Evolutionary conservation across 257 asterid species (phyloP), one percentile per base, ranked within the genome.

Genomic region (Nicotiana attenuata): DNA sequence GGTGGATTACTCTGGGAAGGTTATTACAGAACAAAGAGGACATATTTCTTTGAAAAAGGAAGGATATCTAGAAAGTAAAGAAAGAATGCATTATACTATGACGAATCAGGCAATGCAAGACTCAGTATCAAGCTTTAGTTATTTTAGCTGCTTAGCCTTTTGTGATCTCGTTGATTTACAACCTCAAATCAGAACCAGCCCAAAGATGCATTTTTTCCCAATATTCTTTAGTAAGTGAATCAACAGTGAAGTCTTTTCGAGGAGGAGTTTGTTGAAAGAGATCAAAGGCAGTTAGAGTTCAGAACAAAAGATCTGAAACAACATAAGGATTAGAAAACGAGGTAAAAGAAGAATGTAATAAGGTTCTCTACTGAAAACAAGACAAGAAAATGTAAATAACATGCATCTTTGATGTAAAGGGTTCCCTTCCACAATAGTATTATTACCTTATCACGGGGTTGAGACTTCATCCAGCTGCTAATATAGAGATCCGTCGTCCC

Each of bases 391-490:
- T 19, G 50, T 19, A 20, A 0, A 50, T 35, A 50, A 41, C 1
- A 76, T 33, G 59, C 53, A 47, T 1, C 26, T 75, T 50, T 15
- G 16, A 50, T 15, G 9, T 47, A 75, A 50, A 50, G n/a, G 76
- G 35, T 66, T 31, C 19, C 50, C 3, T 66, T 66, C 52, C 63
- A 26, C 45, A 14, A 24, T 47, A 28, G 26, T 26, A 2, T 73
- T 35, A 79, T 71, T 85, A 92, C 98, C 98, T 94, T 93, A 83
- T 93, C 96, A 57, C 97, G 95, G 76, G 97, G 93, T 80, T 91
- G 98, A 80, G 91, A 90, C 87, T 90, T 93, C 86, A 94, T 67
- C 98, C 98, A 94, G 87, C 88, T 93, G 80, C 89, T 88, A 84
- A 94, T 85, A 78, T 93, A 93, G 81, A 84, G 87, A 86, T 94